Percentiles rank a stretch among this genome's conserved stretches.
These are phyloP conservation scores for Rhizophora apiculata DNA, from an alignment of 345 rosid genomes.

Conservation along the genomic window DNA sequence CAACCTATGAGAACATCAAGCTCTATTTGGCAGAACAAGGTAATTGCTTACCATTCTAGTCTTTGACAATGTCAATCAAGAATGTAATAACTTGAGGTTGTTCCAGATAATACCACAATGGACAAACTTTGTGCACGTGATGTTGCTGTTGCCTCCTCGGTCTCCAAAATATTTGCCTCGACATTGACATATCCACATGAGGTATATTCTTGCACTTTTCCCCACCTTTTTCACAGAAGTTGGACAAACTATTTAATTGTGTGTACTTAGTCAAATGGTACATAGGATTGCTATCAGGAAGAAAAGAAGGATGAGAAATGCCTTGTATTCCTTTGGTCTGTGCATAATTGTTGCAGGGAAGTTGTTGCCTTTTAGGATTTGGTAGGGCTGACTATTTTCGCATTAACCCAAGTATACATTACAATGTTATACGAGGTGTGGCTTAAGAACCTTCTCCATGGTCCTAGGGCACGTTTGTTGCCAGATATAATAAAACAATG, in stretches of 20 bases:
- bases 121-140: conserved; percentile 71
- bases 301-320: no score
- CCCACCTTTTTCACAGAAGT: no score
- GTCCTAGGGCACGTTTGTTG: not conserved
- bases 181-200: conserved; percentile 87
- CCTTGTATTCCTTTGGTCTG: no score
- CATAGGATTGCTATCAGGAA: no score
- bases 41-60: conserved; percentile 12
- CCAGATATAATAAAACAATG: not conserved
- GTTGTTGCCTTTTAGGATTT: no score
- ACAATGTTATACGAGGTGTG: no score
- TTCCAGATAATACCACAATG: conserved; percentile 51
- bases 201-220: conserved; percentile 32
- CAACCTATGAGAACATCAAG: conserved; percentile 70
- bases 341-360: no score
- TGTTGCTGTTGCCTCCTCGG: conserved; percentile 85
- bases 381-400: no score
- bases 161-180: conserved; percentile 89
- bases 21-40: conserved; percentile 61
- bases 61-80: not conserved
- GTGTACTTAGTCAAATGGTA: no score
- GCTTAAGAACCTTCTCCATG: not conserved
- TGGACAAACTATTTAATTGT: not conserved
- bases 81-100: not conserved
- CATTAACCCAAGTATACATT: no score